phyloP scores from a whole-genome alignment of 495 filamentous ascomycete genomes.

The Neurospora tetraspora region DNA sequence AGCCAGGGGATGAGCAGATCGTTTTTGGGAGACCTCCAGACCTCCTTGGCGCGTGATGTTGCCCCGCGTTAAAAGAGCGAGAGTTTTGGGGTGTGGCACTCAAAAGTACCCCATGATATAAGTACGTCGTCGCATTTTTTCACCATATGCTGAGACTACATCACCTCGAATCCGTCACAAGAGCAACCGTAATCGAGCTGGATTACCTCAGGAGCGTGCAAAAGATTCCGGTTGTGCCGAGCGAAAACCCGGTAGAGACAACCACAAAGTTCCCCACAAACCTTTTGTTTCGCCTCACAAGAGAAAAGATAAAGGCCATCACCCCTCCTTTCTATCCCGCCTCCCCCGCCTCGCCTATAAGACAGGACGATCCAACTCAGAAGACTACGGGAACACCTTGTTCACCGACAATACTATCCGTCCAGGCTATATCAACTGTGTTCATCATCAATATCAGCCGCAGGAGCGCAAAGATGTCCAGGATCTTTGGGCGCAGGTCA shows the following conservation, averaged over 20 bases:
- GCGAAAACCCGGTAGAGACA: background rate
- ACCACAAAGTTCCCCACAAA: background rate
- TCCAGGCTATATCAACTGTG: background rate
- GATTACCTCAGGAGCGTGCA: background rate
- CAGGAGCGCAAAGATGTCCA: background rate
- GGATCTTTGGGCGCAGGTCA: background rate
- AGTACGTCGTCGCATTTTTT: background rate
- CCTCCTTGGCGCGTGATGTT: background rate
- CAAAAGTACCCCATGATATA: background rate
- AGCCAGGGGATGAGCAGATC: background rate
- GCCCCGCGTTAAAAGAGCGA: background rate
- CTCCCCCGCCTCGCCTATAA: background rate
- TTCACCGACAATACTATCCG: background rate
- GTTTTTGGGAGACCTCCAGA: background rate
- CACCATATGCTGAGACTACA: background rate
- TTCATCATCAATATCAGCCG: background rate
- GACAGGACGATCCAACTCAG: background rate
- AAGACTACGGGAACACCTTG: background rate
- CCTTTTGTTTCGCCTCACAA: background rate
- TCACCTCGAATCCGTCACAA: background rate
- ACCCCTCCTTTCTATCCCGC: background rate
- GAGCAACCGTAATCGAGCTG: background rate
- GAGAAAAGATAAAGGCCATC: background rate
- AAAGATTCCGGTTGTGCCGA: background rate
- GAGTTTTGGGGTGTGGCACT: background rate